These are phyloP conservation scores for Gaultheria prostrata DNA, from an alignment of 148 eudicot genomes.

Conservation along the genomic window DNA sequence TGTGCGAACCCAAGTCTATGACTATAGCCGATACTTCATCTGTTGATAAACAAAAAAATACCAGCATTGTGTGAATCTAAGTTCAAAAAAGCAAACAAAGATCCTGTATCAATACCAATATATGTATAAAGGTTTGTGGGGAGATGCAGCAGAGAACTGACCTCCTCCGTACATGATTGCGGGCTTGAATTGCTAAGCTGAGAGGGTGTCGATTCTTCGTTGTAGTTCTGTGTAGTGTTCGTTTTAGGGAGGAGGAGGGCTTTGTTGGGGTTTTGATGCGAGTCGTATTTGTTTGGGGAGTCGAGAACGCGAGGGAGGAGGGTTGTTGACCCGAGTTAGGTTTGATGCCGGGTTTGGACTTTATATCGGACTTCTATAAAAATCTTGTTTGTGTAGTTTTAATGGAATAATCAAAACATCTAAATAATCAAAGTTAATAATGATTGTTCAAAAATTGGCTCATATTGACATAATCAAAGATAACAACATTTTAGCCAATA, in stretches of 20 bases:
- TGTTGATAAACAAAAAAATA: slow-evolving; percentile 21
- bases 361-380: not conserved
- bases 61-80: not conserved
- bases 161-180: slow-evolving; percentile 38
- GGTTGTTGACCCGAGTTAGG: not conserved
- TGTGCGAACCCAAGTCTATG: slow-evolving; percentile 83
- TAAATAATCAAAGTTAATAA: too few relatives aligned
- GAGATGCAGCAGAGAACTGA: not conserved
- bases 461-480: too few relatives aligned
- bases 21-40: slow-evolving; percentile 98
- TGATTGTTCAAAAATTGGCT: too few relatives aligned
- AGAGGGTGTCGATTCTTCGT: slow-evolving; percentile 8
- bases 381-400: too few relatives aligned
- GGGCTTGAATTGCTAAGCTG: not conserved
- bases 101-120: not conserved
- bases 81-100: not conserved
- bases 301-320: not conserved
- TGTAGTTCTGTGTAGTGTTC: not conserved
- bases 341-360: not conserved
- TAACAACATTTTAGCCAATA: too few relatives aligned
- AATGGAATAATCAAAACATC: too few relatives aligned
- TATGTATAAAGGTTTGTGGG: too few relatives aligned
- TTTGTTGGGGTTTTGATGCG: slow-evolving; percentile 18
- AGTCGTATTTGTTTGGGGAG: not conserved
- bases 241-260: slow-evolving; percentile 5